Percentiles rank a stretch among this genome's conserved stretches.
Evolutionary conservation across 352 stramenopile species (phyloP).

Genomic region (Globisporangium iwayamae): DNA sequence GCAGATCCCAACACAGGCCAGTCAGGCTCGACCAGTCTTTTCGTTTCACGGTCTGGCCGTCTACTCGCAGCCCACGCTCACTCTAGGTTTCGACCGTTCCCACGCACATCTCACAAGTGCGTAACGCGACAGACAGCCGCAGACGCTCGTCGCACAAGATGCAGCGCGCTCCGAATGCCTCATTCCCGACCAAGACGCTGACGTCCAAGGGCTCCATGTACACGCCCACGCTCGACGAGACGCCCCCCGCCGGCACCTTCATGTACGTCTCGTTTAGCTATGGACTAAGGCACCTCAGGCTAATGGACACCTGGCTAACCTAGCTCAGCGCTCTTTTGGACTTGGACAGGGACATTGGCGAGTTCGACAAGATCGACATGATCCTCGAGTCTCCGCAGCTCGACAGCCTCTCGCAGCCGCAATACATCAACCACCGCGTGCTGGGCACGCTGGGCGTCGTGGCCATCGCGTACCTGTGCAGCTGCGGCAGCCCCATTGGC

Average conservation of each 20-base stretch:
- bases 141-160: neutral
- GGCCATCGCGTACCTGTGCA: constrained; percentile 51
- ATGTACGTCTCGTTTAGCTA: constrained; percentile 8
- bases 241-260: constrained; percentile 9
- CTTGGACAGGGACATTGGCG: constrained; percentile 16
- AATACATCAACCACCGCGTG: constrained; percentile 16
- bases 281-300: neutral
- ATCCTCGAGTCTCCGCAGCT: constrained; percentile 18
- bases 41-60: neutral
- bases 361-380: constrained; percentile 24
- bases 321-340: neutral
- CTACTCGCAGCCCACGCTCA: neutral
- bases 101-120: neutral
- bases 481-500: constrained; percentile 42
- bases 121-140: neutral
- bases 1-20: too few relatives aligned
- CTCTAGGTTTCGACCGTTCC: neutral
- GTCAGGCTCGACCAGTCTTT: neutral
- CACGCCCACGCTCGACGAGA: constrained; percentile 14
- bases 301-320: neutral
- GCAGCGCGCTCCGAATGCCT: constrained; percentile 3
- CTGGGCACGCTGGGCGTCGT: constrained; percentile 34
- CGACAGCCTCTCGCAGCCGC: neutral
- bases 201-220: constrained; percentile 2
- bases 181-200: constrained; percentile 5